Base-by-base conservation (phyloP, 2,329 filamentous ascomycete genomes). In the Colletotrichum nymphaeae region DNA sequence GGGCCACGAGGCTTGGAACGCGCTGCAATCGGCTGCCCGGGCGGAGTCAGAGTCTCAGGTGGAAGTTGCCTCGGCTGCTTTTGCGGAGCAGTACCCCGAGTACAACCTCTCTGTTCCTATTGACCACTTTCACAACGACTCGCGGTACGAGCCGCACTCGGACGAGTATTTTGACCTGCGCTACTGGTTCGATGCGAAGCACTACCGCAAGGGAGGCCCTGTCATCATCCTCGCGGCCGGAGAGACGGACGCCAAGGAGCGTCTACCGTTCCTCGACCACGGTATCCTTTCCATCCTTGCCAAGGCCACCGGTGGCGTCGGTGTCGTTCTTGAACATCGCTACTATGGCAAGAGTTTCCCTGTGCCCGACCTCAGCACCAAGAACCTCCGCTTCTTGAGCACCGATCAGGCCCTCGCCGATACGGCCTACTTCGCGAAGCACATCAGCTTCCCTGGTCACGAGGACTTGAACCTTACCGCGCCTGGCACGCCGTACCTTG, bases 371-470 rank as follows among this genome's bases (percentile, higher is more conserved):
- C 86, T 96, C 55, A 86, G 83, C 76, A 92, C 90, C 0, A 84
- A 93, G 79, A 95, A 90, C 77, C 83, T 97, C 75, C 92, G 95
- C 3, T 97, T 97, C 85, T 84, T 97, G 78, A 93, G 93, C 1
- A 97, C 94, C 0, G 93, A 95, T 77, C 95, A 97, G 81, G 91
- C 94, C 0, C 80, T 97, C 52, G 94, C 94, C 8, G 95, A 97
- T 80, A 91, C 92, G 56, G 93, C 91, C 2, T 97, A 94, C 82
- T 97, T 97, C 82, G 93, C 94, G 0, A 83, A 90, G 74, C 88
- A 97, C 76, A 87, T 95, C 53, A 85, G 90, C 63, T 95, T 95
- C 74, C 86, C 90, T 0, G 94, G 94, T 0, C 82, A 95, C 5
- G 91, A 94, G 78, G 82, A 93, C 74, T 78, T 88, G 28, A 88